A percentile compares a stretch with the other conserved stretches of the same genome.
Conservation (phyloP, 2,329 filamentous ascomycete species). For the Cladosporium sp. region DNA sequence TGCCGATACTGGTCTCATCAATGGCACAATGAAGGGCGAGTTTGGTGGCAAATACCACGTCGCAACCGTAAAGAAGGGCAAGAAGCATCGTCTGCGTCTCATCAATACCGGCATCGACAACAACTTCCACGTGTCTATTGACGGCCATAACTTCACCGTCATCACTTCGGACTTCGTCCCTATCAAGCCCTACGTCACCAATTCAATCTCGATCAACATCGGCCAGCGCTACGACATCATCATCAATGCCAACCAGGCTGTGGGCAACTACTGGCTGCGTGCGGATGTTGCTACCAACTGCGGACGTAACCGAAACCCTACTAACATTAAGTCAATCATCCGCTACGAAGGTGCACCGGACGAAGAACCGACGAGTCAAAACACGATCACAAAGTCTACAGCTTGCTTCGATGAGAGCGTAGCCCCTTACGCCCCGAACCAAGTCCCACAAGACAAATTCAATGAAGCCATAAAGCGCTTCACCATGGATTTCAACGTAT, state of each 20-base stretch:
- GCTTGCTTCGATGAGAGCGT: constrained; percentile 31
- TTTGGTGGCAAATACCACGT: constrained; percentile 27
- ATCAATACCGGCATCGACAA: constrained; percentile 33
- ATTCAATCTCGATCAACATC: constrained; percentile 31
- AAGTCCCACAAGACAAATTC: constrained; percentile 29
- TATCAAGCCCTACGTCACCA: constrained; percentile 32
- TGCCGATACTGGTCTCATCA: constrained; percentile 39
- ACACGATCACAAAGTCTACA: constrained; percentile 34
- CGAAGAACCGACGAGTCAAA: constrained; percentile 30
- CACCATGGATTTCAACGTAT: constrained; percentile 22
- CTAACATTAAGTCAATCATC: constrained; percentile 30
- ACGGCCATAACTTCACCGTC: constrained; percentile 34
- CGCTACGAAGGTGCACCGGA: constrained; percentile 26
- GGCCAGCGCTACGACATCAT: constrained; percentile 31
- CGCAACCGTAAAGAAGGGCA: constrained; percentile 21
- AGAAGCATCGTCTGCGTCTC: constrained; percentile 27
- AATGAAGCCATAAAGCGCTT: constrained; percentile 25
- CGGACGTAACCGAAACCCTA: constrained; percentile 9
- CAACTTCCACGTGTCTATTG: constrained; percentile 38
- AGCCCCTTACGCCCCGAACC: constrained; percentile 23
- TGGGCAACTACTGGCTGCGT: constrained; percentile 27
- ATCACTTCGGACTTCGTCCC: constrained; percentile 34
- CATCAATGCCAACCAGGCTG: constrained; percentile 22
- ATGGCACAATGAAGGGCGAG: constrained; percentile 37
- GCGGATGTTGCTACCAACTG: constrained; percentile 37